Evolutionary conservation across 73 alveolate genomes (phyloP).

Genomic region (Halteria grandinella): DNA sequence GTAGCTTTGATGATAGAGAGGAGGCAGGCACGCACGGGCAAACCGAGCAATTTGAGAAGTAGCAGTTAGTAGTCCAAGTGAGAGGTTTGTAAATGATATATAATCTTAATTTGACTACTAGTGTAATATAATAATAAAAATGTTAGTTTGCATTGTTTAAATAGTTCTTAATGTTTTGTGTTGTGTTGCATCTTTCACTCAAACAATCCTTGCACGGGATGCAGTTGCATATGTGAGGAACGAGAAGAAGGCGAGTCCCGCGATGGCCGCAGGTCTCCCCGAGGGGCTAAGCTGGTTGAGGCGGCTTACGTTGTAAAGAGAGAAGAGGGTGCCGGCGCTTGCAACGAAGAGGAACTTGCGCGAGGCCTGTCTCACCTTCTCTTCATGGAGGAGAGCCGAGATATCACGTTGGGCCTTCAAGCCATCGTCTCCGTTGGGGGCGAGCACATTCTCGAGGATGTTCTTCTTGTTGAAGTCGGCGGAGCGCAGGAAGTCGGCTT

Average conservation of each 20-base stretch:
- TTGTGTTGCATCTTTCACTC: too few species aligned
- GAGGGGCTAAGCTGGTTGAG: conserved; percentile 6
- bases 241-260: conserved; percentile 4
- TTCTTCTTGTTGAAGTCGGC: conserved; percentile 3
- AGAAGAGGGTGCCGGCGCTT: background rate
- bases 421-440: conserved; percentile 10
- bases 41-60: too few species aligned
- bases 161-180: too few species aligned
- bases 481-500: background rate
- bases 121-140: too few species aligned
- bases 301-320: conserved; percentile 20
- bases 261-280: conserved; percentile 25
- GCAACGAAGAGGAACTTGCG: background rate
- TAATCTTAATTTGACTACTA: too few species aligned
- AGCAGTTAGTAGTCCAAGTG: too few species aligned
- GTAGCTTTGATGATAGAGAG: too few species aligned
- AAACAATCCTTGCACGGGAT: too few species aligned
- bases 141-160: too few species aligned
- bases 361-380: background rate
- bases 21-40: too few species aligned
- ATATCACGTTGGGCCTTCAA: conserved; percentile 1
- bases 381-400: background rate
- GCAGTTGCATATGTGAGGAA: conserved; percentile 8
- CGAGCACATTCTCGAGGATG: background rate
- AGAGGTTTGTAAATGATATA: too few species aligned